A percentile compares a stretch with the other conserved stretches of the same genome.
phyloP scores from a whole-genome alignment of 257 asterid genomes.

The Primulina huaijiensis region DNA sequence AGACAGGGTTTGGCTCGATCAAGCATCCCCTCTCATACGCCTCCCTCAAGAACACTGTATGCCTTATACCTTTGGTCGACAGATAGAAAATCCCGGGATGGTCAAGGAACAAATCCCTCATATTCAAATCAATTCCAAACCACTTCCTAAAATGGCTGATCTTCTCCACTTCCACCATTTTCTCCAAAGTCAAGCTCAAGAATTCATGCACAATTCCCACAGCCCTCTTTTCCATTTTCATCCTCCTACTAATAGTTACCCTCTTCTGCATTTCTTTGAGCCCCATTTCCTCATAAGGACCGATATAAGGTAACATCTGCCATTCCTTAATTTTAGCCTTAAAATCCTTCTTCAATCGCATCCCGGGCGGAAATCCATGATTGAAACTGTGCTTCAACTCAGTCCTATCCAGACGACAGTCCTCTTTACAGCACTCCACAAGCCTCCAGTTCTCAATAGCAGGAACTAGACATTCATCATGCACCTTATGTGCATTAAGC shows the following conservation, averaged over 20 bases:
- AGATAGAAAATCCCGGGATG: conserved; percentile 87
- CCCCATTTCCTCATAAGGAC: conserved; percentile 68
- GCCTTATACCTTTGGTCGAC: conserved; percentile 83
- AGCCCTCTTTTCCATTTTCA: conserved; percentile 77
- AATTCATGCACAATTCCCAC: conserved; percentile 88
- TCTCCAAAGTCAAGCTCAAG: conserved; percentile 89
- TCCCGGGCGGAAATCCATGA: conserved; percentile 80
- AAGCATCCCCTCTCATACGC: conserved; percentile 85
- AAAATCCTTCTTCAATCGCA: conserved; percentile 64
- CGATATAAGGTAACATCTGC: conserved; percentile 64
- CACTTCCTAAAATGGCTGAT: conserved; percentile 86
- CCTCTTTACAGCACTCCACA: conserved; percentile 66
- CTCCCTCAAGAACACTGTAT: conserved; percentile 80
- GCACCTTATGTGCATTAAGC: conserved; percentile 40
- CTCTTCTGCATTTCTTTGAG: conserved; percentile 36
- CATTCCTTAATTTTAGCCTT: conserved; percentile 72
- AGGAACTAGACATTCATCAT: conserved; percentile 48
- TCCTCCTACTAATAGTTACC: conserved; percentile 31
- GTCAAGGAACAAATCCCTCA: conserved; percentile 79
- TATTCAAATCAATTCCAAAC: conserved; percentile 79
- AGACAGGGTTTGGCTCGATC: conserved; percentile 69
- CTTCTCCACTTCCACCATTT: conserved; percentile 95
- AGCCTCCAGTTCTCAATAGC: conserved; percentile 77
- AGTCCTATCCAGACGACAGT: conserved; percentile 48
- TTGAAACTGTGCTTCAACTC: conserved; percentile 55